Evolutionary conservation across 1,284 basidiomycete genomes (phyloP).

Genomic region (Moniliophthora roreri): DNA sequence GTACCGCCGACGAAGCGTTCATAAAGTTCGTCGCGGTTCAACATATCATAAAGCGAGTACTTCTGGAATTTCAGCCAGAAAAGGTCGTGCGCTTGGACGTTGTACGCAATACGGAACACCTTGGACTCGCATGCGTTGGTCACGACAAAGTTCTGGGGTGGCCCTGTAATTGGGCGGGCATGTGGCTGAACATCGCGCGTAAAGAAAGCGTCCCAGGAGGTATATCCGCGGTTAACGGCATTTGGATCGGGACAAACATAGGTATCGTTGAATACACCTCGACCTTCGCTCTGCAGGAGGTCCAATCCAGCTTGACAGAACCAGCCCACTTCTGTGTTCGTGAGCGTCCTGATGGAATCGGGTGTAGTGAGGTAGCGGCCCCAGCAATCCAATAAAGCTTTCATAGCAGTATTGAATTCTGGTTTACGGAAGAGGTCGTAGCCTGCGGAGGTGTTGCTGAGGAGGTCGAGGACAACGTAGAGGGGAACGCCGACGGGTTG

Average conservation of each 20-base stretch:
- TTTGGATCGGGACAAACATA: no score
- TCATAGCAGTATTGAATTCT: not conserved
- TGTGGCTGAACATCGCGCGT: not conserved
- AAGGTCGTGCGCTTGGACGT: constrained; percentile 25
- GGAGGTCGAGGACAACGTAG: no score
- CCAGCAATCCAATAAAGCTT: not conserved
- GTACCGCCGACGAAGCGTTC: no score
- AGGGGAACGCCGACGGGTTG: not conserved
- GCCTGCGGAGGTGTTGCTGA: not conserved
- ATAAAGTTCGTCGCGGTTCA: no score
- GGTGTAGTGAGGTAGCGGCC: not conserved
- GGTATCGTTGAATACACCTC: no score
- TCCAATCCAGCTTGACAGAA: not conserved
- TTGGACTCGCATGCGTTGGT: constrained; percentile 32
- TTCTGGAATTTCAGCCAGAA: constrained; percentile 32
- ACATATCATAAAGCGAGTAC: constrained; percentile 29
- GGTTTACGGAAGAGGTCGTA: not conserved
- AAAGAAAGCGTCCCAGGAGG: no score
- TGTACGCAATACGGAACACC: constrained; percentile 27
- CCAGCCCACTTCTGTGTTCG: not conserved
- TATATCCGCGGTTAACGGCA: no score
- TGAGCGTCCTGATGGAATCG: not conserved
- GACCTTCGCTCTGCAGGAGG: not conserved
- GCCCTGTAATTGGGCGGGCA: no score
- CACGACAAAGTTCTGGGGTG: no score